Percentiles rank a stretch among this genome's conserved stretches.
These are phyloP conservation scores for Chaetomiaceae sp. DNA, from an alignment of 2,329 filamentous ascomycete genomes.

Conservation along the genomic window DNA sequence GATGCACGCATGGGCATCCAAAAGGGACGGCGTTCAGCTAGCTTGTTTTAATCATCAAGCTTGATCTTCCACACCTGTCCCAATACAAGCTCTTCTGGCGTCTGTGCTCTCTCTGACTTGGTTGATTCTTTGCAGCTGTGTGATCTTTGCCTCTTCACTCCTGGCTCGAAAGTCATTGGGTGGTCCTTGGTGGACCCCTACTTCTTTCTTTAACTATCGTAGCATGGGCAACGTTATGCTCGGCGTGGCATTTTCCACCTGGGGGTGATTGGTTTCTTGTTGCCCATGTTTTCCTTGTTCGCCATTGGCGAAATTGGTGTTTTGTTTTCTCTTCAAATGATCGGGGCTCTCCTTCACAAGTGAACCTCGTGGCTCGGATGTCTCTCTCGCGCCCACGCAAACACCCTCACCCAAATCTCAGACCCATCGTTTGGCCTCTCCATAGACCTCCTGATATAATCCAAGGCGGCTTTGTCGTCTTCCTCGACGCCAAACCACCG, in stretches of 20 bases:
- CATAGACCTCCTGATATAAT: conserved; percentile 28
- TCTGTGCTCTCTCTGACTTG: not conserved
- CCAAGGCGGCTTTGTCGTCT: conserved; percentile 29
- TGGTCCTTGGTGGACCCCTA: no score
- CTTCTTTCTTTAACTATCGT: no score
- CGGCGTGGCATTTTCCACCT: no score
- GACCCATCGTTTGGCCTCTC: conserved; percentile 34
- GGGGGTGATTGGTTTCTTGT: no score
- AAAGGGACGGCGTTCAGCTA: conserved; percentile 32
- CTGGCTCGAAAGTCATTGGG: no score
- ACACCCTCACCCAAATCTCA: conserved; percentile 35
- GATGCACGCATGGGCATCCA: conserved; percentile 25
- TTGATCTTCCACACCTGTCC: conserved; percentile 21
- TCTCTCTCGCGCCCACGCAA: conserved; percentile 28
- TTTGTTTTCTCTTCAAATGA: no score
- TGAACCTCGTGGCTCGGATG: conserved; percentile 1
- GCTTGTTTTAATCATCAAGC: conserved; percentile 30
- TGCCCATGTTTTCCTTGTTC: no score
- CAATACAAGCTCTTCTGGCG: conserved; percentile 27
- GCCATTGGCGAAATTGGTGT: no score
- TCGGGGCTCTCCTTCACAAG: no score
- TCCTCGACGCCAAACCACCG: conserved; percentile 36
- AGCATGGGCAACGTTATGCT: no score
- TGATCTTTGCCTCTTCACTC: not conserved
- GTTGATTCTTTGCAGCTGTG: not conserved